A percentile compares a stretch with the other conserved stretches of the same genome.
These are phyloP conservation scores for Mychonastes homosphaera DNA, from an alignment of 139 green algal species.

Conservation along the genomic window DNA sequence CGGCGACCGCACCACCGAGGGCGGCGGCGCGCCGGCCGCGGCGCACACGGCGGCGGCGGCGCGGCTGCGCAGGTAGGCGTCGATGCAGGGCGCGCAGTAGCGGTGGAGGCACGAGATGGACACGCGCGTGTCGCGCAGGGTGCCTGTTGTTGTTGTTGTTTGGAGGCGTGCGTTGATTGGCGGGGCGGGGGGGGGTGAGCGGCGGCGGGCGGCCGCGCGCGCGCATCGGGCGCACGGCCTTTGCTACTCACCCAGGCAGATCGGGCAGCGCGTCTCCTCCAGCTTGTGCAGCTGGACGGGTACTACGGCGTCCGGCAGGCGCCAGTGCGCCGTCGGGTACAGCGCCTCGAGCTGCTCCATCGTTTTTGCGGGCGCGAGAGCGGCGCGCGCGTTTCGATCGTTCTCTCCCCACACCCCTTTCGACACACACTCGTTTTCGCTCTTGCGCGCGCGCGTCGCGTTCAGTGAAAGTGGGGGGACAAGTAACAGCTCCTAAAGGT, in stretches of 20 bases:
- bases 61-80: conserved; percentile 18
- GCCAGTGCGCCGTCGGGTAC: conserved; percentile 18
- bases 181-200: neutral
- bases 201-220: neutral
- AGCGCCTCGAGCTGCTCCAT: neutral
- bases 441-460: too few relatives aligned
- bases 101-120: conserved; percentile 21
- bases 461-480: too few relatives aligned
- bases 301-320: conserved; percentile 14
- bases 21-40: too few relatives aligned
- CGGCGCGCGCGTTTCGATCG: too few relatives aligned
- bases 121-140: conserved; percentile 9
- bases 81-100: conserved; percentile 20
- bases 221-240: neutral
- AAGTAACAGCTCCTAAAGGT: too few relatives aligned
- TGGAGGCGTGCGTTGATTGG: neutral
- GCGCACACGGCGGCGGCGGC: neutral
- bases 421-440: too few relatives aligned
- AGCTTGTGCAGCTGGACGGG: conserved; percentile 18
- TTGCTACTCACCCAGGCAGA: conserved; percentile 20
- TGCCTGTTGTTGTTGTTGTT: conserved; percentile 10
- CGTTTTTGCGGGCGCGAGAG: too few relatives aligned
- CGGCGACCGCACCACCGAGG: neutral
- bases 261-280: conserved; percentile 21
- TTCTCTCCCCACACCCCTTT: too few relatives aligned